A percentile compares a stretch with the other conserved stretches of the same genome.
Conservation (phyloP, 192 early-diverging fungal genomes). For the Umbelopsis sp. region DNA sequence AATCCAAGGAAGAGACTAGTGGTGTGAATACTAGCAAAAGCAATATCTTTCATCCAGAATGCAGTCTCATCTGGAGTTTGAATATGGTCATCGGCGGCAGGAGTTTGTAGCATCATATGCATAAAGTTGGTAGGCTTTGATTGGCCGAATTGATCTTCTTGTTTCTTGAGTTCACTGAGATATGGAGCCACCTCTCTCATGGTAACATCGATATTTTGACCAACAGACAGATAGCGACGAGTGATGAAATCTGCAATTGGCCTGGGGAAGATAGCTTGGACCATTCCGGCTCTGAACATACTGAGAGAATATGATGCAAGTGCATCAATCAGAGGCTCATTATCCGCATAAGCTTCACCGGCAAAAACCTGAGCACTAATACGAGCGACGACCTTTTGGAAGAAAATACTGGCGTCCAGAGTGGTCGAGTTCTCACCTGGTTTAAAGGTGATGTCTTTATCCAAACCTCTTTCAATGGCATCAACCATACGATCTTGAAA, state of each 20-base stretch:
- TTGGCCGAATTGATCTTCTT: background rate
- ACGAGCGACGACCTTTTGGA: background rate
- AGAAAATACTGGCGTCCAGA: background rate
- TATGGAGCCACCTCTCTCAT: slow-evolving; percentile 18
- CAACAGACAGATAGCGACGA: slow-evolving; percentile 19
- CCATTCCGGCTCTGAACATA: slow-evolving; percentile 18
- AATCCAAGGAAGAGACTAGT: slow-evolving; percentile 23
- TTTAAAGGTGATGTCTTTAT: background rate
- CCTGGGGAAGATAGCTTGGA: slow-evolving; percentile 10
- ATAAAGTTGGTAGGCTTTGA: slow-evolving; percentile 2
- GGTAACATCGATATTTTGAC: slow-evolving; percentile 18
- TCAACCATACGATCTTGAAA: slow-evolving; percentile 21
- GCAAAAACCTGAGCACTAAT: slow-evolving; percentile 24
- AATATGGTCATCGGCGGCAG: slow-evolving; percentile 6
- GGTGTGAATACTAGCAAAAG: slow-evolving; percentile 31
- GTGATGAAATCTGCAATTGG: slow-evolving; percentile 19
- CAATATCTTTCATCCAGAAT: slow-evolving; percentile 25
- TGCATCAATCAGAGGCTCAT: background rate
- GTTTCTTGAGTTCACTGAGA: background rate
- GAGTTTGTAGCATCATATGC: slow-evolving; percentile 21
- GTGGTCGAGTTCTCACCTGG: slow-evolving; percentile 6
- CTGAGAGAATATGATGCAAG: slow-evolving; percentile 21
- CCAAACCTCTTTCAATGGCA: background rate
- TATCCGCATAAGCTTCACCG: slow-evolving; percentile 5
- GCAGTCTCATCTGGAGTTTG: slow-evolving; percentile 18